Percentiles rank a stretch among this genome's conserved stretches.
phyloP scores from a whole-genome alignment of 352 stramenopile genomes.

The Phytophthora ohioensis region DNA sequence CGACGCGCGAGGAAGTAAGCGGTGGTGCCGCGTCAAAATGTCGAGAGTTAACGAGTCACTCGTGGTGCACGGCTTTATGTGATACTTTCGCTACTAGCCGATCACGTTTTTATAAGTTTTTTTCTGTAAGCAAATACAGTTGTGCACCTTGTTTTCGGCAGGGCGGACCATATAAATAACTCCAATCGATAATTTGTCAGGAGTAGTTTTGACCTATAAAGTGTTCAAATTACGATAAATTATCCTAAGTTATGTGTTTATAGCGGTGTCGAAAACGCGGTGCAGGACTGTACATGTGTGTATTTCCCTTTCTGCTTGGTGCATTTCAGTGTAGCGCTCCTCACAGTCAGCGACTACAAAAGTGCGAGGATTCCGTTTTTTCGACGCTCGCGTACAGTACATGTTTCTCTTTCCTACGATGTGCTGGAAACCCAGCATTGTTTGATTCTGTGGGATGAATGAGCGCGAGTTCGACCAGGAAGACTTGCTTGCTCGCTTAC shows the following conservation, averaged over 20 bases:
- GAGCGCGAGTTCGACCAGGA: not conserved
- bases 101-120: too few species aligned
- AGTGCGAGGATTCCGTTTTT: constrained; percentile 20
- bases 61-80: constrained; percentile 5
- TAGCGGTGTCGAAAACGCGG: too few species aligned
- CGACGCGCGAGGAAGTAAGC: constrained; percentile 10
- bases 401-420: constrained; percentile 21
- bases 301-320: constrained; percentile 5
- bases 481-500: constrained; percentile 17
- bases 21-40: constrained; percentile 5
- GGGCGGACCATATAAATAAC: too few species aligned
- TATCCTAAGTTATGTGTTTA: too few species aligned
- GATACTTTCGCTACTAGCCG: constrained; percentile 1
- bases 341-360: constrained; percentile 10
- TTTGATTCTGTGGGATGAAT: constrained; percentile 14
- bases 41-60: not conserved
- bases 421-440: constrained; percentile 9
- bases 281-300: not conserved
- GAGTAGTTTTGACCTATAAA: too few species aligned
- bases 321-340: not conserved
- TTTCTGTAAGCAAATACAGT: too few species aligned
- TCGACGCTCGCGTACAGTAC: constrained; percentile 17
- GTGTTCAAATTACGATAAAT: too few species aligned
- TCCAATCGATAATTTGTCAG: too few species aligned
- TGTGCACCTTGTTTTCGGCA: too few species aligned